These are phyloP conservation scores for Aspergillus baeticus DNA, from an alignment of 495 filamentous ascomycete genomes.

Conservation along the genomic window DNA sequence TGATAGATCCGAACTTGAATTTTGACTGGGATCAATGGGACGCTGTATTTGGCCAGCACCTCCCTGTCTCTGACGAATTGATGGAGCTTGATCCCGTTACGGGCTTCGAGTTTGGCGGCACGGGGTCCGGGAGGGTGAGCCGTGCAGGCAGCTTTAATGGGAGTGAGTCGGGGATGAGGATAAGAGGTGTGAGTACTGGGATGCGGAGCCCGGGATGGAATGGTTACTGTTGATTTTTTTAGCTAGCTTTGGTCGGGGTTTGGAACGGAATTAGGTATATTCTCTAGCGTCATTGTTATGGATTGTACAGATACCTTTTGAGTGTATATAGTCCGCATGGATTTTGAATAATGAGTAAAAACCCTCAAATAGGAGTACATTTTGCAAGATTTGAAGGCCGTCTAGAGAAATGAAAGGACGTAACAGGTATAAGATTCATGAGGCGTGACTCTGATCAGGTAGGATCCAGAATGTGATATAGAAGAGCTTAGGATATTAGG, in stretches of 20 bases:
- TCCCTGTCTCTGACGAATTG: constrained; percentile 45
- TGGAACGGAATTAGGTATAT: too few relatives aligned
- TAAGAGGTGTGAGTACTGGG: background rate
- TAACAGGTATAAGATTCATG: constrained; percentile 44
- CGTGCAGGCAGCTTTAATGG: constrained; percentile 9
- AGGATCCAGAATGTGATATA: constrained; percentile 32
- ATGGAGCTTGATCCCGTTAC: constrained; percentile 45
- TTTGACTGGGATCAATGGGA: constrained; percentile 55
- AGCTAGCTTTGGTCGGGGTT: too few relatives aligned
- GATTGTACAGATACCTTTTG: background rate
- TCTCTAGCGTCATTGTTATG: background rate
- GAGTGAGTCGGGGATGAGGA: constrained; percentile 3
- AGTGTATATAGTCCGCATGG: background rate
- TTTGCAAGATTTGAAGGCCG: constrained; percentile 1
- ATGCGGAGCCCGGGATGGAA: constrained; percentile 13
- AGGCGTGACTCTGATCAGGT: constrained; percentile 42
- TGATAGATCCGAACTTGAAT: constrained; percentile 45
- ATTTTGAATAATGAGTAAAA: background rate
- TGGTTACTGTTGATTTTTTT: constrained; percentile 14
- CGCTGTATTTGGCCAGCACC: constrained; percentile 48
- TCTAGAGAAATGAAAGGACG: constrained; percentile 16
- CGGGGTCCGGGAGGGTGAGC: constrained; percentile 16
- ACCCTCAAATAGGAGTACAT: too few relatives aligned
- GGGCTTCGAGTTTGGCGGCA: constrained; percentile 37
- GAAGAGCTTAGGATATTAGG: constrained; percentile 16